These are phyloP conservation scores for Atalantia buxifolia DNA, from an alignment of 345 rosid species.

Conservation along the genomic window DNA sequence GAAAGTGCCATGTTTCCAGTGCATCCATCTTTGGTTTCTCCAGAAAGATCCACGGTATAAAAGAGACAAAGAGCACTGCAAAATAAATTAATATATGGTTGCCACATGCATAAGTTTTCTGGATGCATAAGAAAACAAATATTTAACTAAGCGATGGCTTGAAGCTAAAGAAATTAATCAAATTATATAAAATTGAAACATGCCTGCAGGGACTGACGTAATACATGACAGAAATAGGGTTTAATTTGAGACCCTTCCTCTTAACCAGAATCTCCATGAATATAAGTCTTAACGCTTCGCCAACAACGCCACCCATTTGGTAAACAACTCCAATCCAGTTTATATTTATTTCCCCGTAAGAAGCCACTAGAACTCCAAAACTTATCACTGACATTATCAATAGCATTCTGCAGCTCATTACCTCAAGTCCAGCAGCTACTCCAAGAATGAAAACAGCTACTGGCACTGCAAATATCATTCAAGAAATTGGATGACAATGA, in stretches of 20 bases:
- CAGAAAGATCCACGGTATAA: conserved; percentile 91
- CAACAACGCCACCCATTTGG: conserved; percentile 99
- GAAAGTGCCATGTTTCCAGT: conserved; percentile 69
- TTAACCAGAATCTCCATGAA: conserved; percentile 96
- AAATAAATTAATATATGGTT: conserved; percentile 11
- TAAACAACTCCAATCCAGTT: conserved; percentile 97
- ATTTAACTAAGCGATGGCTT: neutral
- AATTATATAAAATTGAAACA: conserved; percentile 10
- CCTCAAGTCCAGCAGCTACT: conserved; percentile 91
- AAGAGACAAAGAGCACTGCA: conserved; percentile 86
- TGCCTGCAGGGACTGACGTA: conserved; percentile 99
- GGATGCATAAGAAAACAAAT: conserved; percentile 6
- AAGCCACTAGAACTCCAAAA: conserved; percentile 93
- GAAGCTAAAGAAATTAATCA: neutral
- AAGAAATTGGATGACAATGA: conserved; percentile 19
- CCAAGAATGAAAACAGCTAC: conserved; percentile 96
- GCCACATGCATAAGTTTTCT: neutral
- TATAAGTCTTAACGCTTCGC: conserved; percentile 86
- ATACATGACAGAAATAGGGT: conserved; percentile 90
- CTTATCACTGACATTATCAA: conserved; percentile 94
- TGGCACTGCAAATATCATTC: conserved; percentile 77
- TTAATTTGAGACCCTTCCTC: conserved; percentile 88
- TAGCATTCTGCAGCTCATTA: conserved; percentile 93
- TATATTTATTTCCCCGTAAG: conserved; percentile 87
- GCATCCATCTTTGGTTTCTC: conserved; percentile 92